Evolutionary conservation across 164 flowering plant species (phyloP).

Genomic region (Stephania yunnanensis): DNA sequence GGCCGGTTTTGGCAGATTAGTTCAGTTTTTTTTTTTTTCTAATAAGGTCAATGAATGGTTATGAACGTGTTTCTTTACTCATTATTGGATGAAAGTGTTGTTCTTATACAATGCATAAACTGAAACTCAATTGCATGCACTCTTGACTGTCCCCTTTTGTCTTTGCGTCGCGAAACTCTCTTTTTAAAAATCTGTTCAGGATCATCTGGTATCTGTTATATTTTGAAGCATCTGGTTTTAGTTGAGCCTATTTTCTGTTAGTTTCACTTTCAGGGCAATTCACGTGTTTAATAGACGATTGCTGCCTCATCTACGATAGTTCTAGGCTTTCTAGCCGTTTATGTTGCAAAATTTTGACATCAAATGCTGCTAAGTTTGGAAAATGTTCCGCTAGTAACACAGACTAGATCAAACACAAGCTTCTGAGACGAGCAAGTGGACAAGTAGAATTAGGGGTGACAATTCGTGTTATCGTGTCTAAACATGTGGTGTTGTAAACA

Average conservation of each 20-base stretch:
- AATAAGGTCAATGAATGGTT: conserved; percentile 1
- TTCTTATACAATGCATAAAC: neutral
- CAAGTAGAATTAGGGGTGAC: no score
- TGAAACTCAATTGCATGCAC: neutral
- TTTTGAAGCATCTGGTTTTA: neutral
- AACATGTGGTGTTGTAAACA: no score
- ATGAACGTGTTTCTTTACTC: neutral
- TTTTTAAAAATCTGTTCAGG: neutral
- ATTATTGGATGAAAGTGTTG: neutral
- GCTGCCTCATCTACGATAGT: no score
- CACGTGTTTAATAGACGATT: no score
- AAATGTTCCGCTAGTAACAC: no score
- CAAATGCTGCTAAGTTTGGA: no score
- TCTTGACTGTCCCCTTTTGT: neutral
- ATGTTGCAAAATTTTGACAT: no score
- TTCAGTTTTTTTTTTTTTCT: neutral
- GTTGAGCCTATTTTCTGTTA: neutral
- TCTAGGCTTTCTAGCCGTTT: no score
- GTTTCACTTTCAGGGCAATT: neutral
- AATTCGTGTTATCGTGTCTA: no score
- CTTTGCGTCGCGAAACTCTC: neutral
- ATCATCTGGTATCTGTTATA: neutral
- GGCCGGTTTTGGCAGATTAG: neutral
- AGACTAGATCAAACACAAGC: no score
- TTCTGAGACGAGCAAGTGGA: no score